Conservation (phyloP, 768 basidiomycete genomes). For the Goffeauzyma gilvescens region DNA sequence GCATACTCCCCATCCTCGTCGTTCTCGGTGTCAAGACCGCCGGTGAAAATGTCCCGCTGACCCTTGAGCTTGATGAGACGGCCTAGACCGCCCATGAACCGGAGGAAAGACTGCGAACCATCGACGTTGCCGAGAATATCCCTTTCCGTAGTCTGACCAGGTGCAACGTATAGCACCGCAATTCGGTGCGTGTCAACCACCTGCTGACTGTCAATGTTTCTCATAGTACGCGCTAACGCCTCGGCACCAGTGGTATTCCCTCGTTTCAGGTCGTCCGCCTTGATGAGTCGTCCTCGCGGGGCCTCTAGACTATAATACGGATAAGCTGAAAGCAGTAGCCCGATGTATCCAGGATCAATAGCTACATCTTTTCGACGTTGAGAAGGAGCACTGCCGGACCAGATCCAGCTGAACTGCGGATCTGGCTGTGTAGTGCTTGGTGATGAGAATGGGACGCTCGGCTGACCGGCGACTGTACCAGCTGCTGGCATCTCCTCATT, state of each 20-base stretch:
- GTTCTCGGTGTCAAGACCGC: conserved; percentile 54
- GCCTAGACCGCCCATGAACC: conserved; percentile 78
- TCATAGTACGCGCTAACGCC: conserved; percentile 35
- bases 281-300: conserved; percentile 35
- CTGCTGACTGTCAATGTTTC: conserved; percentile 59
- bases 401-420: conserved; percentile 66
- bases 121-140: conserved; percentile 78
- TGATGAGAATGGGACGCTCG: too few relatives aligned
- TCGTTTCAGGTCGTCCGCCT: conserved; percentile 39
- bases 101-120: conserved; percentile 84
- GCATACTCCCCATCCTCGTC: conserved; percentile 90
- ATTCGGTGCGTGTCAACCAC: conserved; percentile 97
- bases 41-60: conserved; percentile 79
- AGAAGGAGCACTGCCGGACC: conserved; percentile 69
- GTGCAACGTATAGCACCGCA: conserved; percentile 85
- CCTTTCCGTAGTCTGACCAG: conserved; percentile 62
- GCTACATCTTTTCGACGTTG: conserved; percentile 70
- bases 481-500: conserved; percentile 1
- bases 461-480: too few relatives aligned
- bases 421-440: too few relatives aligned
- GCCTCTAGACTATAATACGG: conserved; percentile 38
- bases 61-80: conserved; percentile 70
- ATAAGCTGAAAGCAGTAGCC: conserved; percentile 66
- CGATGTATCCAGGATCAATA: conserved; percentile 67
- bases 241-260: conserved; percentile 1